Percentiles rank a stretch among this genome's conserved stretches.
phyloP scores from a whole-genome alignment of 2,329 filamentous ascomycete species.

The Exophiala lecanii-corni region DNA sequence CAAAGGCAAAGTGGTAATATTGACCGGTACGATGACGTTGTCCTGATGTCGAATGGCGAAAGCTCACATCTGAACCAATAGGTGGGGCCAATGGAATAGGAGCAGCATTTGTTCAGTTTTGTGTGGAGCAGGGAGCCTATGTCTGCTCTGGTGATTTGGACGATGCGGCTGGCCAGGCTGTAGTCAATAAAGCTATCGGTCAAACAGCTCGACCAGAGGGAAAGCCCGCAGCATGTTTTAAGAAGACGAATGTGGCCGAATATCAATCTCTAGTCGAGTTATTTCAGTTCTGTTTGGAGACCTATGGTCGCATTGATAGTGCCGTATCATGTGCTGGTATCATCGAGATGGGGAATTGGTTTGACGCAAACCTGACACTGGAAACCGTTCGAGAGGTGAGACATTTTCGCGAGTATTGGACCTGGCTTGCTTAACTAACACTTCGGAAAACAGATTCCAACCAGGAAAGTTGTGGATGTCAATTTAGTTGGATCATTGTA shows the following conservation, averaged over 20 bases:
- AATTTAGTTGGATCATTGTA: conserved; percentile 45
- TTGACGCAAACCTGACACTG: conserved; percentile 41
- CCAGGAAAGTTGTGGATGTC: conserved; percentile 41
- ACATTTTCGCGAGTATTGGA: conserved; percentile 24
- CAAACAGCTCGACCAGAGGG: not conserved
- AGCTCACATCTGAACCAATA: conserved; percentile 6
- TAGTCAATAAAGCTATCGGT: conserved; percentile 17
- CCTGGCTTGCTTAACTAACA: not conserved
- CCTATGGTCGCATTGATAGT: conserved; percentile 43
- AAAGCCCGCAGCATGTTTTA: conserved; percentile 31
- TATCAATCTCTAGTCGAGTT: conserved; percentile 43
- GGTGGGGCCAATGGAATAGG: conserved; percentile 40
- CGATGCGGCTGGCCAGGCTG: conserved; percentile 29
- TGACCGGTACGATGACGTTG: conserved; percentile 4
- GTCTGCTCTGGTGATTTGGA: conserved; percentile 43
- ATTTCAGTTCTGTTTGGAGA: conserved; percentile 41
- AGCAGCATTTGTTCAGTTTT: conserved; percentile 36
- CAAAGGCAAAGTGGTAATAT: conserved; percentile 3
- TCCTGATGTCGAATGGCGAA: not conserved
- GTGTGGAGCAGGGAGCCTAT: conserved; percentile 35
- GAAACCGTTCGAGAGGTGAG: conserved; percentile 36
- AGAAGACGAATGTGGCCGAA: conserved; percentile 38
- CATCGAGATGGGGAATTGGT: conserved; percentile 42
- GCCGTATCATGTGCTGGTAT: conserved; percentile 46
- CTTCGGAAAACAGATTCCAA: conserved; percentile 2